Percentiles rank a stretch among this genome's conserved stretches.
Evolutionary conservation across 1,284 basidiomycete species (phyloP).

Genomic region (Dichomitus squalens): DNA sequence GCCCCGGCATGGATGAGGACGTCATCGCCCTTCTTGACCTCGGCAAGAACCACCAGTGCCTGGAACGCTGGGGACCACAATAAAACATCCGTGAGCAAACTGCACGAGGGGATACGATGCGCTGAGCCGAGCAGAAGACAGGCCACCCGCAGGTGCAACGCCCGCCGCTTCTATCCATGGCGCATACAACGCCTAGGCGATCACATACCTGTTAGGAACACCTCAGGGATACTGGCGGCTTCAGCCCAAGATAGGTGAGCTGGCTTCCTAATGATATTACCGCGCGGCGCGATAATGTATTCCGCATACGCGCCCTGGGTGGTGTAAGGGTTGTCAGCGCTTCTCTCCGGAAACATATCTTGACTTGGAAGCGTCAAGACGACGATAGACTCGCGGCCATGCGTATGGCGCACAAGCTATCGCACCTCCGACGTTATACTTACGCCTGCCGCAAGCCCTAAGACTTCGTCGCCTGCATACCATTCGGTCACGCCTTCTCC

Average conservation of each 20-base stretch:
- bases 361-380: not conserved
- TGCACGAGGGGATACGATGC: too few species aligned
- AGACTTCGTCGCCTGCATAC: slow-evolving; percentile 83
- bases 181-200: not conserved
- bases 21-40: slow-evolving; percentile 71
- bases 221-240: slow-evolving; percentile 86
- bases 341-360: not conserved
- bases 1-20: slow-evolving; percentile 91
- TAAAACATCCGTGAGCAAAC: not conserved
- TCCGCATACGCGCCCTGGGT: slow-evolving; percentile 90
- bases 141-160: not conserved
- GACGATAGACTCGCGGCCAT: not conserved
- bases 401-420: not conserved
- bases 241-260: slow-evolving; percentile 77
- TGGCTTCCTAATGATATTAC: slow-evolving; percentile 80
- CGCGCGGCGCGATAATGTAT: slow-evolving; percentile 72
- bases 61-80: slow-evolving; percentile 66
- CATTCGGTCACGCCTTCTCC: slow-evolving; percentile 59
- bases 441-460: slow-evolving; percentile 78
- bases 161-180: not conserved
- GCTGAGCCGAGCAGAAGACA: not conserved
- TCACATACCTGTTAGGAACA: slow-evolving; percentile 75
- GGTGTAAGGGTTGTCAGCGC: not conserved
- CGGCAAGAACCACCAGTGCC: slow-evolving; percentile 72
- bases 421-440: slow-evolving; percentile 27